phyloP scores from a whole-genome alignment of 2,329 filamentous ascomycete genomes.

The Fusarium concolor region DNA sequence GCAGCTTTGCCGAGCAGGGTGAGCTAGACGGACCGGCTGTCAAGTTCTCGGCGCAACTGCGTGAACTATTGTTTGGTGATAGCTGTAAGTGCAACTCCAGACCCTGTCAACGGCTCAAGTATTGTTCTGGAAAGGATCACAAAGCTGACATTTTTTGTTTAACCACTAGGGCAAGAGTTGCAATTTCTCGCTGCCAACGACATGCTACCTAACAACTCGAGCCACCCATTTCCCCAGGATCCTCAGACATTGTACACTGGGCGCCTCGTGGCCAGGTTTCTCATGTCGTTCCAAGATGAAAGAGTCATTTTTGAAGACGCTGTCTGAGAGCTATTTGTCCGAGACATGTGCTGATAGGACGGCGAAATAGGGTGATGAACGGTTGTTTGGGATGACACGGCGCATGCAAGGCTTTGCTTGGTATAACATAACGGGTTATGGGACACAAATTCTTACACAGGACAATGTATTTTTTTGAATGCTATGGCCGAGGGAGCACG shows the following conservation, averaged over 20 bases:
- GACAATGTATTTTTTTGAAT: constrained; percentile 3
- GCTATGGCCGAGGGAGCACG: constrained; percentile 4
- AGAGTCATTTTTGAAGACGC: constrained; percentile 58
- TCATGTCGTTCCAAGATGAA: constrained; percentile 66
- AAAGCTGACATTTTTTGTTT: constrained; percentile 34
- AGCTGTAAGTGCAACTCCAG: constrained; percentile 56
- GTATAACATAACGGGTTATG: constrained; percentile 27
- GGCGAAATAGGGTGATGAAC: constrained; percentile 20
- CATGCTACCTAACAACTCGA: constrained; percentile 58
- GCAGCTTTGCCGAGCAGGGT: constrained; percentile 53
- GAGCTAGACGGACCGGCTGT: constrained; percentile 60
- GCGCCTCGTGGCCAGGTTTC: constrained; percentile 64
- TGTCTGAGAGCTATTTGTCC: constrained; percentile 27
- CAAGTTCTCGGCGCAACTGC: constrained; percentile 60
- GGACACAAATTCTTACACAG: constrained; percentile 21
- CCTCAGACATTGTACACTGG: constrained; percentile 64
- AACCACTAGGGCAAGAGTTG: constrained; percentile 50
- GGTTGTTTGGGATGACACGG: constrained; percentile 33
- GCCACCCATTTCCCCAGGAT: constrained; percentile 61
- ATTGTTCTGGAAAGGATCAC: constrained; percentile 24
- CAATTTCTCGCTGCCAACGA: constrained; percentile 60
- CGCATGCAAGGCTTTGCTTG: constrained; percentile 30
- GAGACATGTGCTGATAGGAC: constrained; percentile 34
- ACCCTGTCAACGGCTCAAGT: background rate
- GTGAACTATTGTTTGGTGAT: constrained; percentile 57